Evolutionary conservation across 1,139 yeast species (phyloP).

Genomic region (Groenewaldozyma sp.): DNA sequence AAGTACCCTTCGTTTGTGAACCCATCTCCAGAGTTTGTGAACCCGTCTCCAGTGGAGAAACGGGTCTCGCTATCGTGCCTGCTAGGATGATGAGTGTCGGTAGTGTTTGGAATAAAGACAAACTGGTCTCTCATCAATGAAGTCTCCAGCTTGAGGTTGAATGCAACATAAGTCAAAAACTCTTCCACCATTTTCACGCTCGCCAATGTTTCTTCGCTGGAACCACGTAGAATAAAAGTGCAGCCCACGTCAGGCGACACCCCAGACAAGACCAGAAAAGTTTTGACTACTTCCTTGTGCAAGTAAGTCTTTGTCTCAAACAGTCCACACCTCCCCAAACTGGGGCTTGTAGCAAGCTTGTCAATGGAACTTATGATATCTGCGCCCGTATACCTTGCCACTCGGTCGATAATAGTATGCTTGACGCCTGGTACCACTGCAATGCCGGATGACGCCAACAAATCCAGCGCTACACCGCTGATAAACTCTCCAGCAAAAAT

Average conservation of each 20-base stretch:
- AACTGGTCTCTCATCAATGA: constrained; percentile 71
- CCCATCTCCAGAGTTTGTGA: background rate
- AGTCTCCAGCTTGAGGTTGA: constrained; percentile 73
- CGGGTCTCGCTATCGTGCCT: constrained; percentile 4
- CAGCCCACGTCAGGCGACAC: constrained; percentile 69
- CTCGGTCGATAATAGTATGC: constrained; percentile 71
- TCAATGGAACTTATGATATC: constrained; percentile 68
- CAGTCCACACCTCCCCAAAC: constrained; percentile 60
- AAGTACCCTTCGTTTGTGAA: constrained; percentile 25
- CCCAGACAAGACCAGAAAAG: constrained; percentile 71
- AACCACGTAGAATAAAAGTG: constrained; percentile 76
- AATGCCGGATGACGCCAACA: constrained; percentile 67
- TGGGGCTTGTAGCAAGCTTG: constrained; percentile 47
- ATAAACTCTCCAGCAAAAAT: constrained; percentile 74
- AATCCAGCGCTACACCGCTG: constrained; percentile 70
- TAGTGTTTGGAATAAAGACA: constrained; percentile 38
- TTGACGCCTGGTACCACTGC: constrained; percentile 75
- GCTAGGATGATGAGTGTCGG: constrained; percentile 8
- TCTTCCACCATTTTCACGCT: constrained; percentile 73
- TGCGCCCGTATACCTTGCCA: constrained; percentile 73
- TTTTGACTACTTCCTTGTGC: constrained; percentile 48
- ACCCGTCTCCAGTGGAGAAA: background rate
- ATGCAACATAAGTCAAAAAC: constrained; percentile 65
- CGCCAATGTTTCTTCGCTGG: constrained; percentile 44
- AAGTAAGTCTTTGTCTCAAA: constrained; percentile 62